Base-by-base conservation (phyloP, 768 basidiomycete species). In the Collybiopsis luxurians region DNA sequence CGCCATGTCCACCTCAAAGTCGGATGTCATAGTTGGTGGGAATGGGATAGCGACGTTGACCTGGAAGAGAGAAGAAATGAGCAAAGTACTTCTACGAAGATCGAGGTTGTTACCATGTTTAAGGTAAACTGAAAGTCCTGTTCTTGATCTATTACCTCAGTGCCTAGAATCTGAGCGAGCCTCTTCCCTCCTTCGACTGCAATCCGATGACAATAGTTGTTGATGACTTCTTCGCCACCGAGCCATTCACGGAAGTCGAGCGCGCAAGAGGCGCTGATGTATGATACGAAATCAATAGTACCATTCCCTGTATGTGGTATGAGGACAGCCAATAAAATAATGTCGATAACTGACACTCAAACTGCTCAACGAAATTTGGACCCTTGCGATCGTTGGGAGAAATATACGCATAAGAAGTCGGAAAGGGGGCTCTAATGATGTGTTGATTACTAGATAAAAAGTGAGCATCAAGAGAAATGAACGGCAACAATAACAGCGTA, bases 191-290 rank as follows among this genome's bases (percentile, higher is more conserved):
- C 92, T 43, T 78, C 67, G 2, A 88, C 58, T 3, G 90, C 92
- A 5, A 92, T 76, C 9, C 74, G 63, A 67, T 85, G 87, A 61
- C 84, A 90, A 67, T 93, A 92, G 7, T 72, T 71, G 60, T 80
- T 82, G 57, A 95, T 94, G 44, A 75, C 77, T 24, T 79, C 68
- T 67, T 95, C 92, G 5, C 92, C 91, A 1, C 92, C 92, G 2
- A 92, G 69, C 73, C 80, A 81, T 57, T 78, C 64, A 27, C 92
- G 82, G 71, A 94, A 94, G 28, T 85, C 79, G 4, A 92, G 67
- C 0, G 91, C 92, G 61, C 81, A 74, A 0, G 63, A 63, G 13
- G 90, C 74, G 36, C 81, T 83, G 19, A 90, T 68, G 55, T 72
- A 79, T 0, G 84, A 75, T 11, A 77, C 66, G 43, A 72, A 74